Evolutionary conservation across 257 asterid genomes (phyloP).

Genomic region (Rehmannia glutinosa): DNA sequence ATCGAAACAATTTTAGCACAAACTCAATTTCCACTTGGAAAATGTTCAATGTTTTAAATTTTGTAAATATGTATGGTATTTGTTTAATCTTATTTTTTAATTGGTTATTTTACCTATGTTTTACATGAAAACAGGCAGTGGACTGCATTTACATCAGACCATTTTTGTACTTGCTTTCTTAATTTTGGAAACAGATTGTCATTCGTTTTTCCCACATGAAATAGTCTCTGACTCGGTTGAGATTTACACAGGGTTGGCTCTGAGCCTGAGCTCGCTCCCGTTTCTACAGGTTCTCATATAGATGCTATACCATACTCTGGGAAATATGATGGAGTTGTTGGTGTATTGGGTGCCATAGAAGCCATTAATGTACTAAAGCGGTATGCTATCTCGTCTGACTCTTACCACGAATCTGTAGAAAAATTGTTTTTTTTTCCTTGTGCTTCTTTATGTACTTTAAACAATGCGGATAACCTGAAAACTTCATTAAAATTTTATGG

Average conservation of each 20-base stretch:
- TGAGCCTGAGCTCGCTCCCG: slow-evolving; percentile 71
- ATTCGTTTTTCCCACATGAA: too few relatives aligned
- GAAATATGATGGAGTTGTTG: slow-evolving; percentile 92
- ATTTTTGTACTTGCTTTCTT: too few relatives aligned
- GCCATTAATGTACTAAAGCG: slow-evolving; percentile 81
- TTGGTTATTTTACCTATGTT: not conserved
- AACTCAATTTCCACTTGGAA: not conserved
- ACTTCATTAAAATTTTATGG: not conserved
- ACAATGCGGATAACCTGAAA: not conserved
- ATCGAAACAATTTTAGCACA: not conserved
- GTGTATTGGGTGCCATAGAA: slow-evolving; percentile 97
- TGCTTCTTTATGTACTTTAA: not conserved
- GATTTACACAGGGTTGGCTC: slow-evolving; percentile 60
- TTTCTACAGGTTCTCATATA: slow-evolving; percentile 83
- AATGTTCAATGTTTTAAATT: not conserved
- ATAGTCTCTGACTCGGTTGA: too few relatives aligned
- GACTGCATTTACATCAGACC: too few relatives aligned
- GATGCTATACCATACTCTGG: slow-evolving; percentile 98
- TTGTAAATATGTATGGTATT: not conserved
- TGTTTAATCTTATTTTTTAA: not conserved
- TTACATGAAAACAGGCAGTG: too few relatives aligned
- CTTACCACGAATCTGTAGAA: not conserved
- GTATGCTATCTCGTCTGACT: slow-evolving; percentile 24
- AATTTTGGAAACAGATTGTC: too few relatives aligned
- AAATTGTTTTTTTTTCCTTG: not conserved